A percentile compares a stretch with the other conserved stretches of the same genome.
Conservation (phyloP, 371 early-diverging fungal genomes). For the Rhizopus sp. region DNA sequence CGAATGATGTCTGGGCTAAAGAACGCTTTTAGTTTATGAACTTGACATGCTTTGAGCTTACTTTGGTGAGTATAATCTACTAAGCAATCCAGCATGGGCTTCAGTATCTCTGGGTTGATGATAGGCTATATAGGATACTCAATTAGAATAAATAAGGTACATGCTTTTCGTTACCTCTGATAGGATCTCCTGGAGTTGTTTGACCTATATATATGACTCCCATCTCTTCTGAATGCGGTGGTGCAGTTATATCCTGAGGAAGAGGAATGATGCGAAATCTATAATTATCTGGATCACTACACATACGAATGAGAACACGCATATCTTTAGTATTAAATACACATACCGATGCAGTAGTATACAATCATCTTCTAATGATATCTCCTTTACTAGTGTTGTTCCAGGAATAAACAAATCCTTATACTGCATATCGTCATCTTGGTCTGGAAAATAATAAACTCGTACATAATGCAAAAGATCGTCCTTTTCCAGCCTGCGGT, state of each 20-base stretch:
- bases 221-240: constrained; percentile 34
- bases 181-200: constrained; percentile 29
- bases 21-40: neutral
- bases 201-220: neutral
- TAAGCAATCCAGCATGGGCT: constrained; percentile 19
- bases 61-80: constrained; percentile 37
- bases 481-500: constrained; percentile 39
- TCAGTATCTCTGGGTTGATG: constrained; percentile 32
- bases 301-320: neutral
- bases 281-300: constrained; percentile 46
- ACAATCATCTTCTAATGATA: constrained; percentile 36
- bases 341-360: constrained; percentile 42
- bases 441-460: constrained; percentile 33
- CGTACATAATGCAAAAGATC: constrained; percentile 32
- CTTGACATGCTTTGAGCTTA: constrained; percentile 9
- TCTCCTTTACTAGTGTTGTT: constrained; percentile 34
- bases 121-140: constrained; percentile 13
- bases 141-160: neutral
- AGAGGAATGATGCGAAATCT: constrained; percentile 34
- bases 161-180: constrained; percentile 21
- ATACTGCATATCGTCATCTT: constrained; percentile 18
- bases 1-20: constrained; percentile 31
- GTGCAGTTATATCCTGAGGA: constrained; percentile 22
- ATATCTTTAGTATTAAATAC: neutral
- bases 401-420: constrained; percentile 45